Percentiles rank a stretch among this genome's conserved stretches.
Evolutionary conservation across 23 red algal species (phyloP).

Genomic region (Gracilariopsis chorda): DNA sequence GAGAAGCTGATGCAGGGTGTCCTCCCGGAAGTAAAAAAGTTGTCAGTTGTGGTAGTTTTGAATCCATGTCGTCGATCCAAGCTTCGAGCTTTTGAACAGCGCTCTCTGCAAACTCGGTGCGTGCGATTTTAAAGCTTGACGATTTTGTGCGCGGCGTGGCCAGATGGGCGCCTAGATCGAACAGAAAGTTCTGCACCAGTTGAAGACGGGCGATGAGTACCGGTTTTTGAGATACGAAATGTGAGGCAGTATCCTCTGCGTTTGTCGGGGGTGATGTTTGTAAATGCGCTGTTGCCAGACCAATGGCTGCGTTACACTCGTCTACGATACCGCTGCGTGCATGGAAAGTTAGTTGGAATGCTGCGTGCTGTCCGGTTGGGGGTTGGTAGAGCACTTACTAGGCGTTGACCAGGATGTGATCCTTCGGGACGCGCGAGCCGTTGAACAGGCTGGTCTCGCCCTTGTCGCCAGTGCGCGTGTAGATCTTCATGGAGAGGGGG

Average conservation of each 20-base stretch:
- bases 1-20: slow-evolving; percentile 53
- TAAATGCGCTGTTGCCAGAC: slow-evolving; percentile 57
- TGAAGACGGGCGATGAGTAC: slow-evolving; percentile 21
- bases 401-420: slow-evolving; percentile 49
- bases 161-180: slow-evolving; percentile 82
- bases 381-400: slow-evolving; percentile 86
- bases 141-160: slow-evolving; percentile 73
- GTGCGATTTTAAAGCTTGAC: not conserved
- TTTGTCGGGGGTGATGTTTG: not conserved
- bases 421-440: slow-evolving; percentile 73
- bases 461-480: slow-evolving; percentile 84
- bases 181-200: slow-evolving; percentile 68
- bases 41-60: slow-evolving; percentile 54
- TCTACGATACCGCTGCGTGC: slow-evolving; percentile 66
- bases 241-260: not conserved
- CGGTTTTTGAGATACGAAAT: not conserved
- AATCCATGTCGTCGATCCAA: slow-evolving; percentile 89
- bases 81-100: slow-evolving; percentile 42
- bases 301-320: slow-evolving; percentile 79
- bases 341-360: not conserved
- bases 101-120: slow-evolving; percentile 43
- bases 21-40: slow-evolving; percentile 91
- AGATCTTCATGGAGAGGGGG: slow-evolving; percentile 88
- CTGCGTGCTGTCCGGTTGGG: too few relatives aligned
- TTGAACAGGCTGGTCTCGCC: slow-evolving; percentile 87